These are phyloP conservation scores for Fusarium protoensiforme DNA, from an alignment of 2,329 filamentous ascomycete species.

Conservation along the genomic window DNA sequence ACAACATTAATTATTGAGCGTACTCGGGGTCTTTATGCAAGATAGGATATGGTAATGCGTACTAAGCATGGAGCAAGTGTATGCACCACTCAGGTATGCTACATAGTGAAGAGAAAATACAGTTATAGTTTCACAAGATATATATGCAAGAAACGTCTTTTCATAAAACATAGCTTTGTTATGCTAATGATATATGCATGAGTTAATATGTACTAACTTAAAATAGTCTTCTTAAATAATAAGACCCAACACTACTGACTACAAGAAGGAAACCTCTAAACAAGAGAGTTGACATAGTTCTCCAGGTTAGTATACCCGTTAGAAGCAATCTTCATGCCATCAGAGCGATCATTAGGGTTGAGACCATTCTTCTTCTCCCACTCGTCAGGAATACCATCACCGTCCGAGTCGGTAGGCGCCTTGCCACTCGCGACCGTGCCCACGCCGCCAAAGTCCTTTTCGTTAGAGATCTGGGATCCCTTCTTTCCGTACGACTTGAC, in stretches of 20 bases:
- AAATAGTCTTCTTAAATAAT: neutral
- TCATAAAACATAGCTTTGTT: neutral
- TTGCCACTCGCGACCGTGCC: constrained; percentile 53
- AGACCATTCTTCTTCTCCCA: constrained; percentile 58
- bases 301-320: constrained; percentile 60
- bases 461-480: constrained; percentile 58
- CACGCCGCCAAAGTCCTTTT: constrained; percentile 55
- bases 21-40: neutral
- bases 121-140: neutral
- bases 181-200: neutral
- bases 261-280: constrained; percentile 27
- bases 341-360: constrained; percentile 50
- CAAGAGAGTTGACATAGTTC: constrained; percentile 62
- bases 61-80: neutral
- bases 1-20: neutral
- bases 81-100: neutral
- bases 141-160: neutral
- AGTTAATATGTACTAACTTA: neutral
- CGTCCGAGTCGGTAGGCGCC: constrained; percentile 56
- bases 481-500: constrained; percentile 57
- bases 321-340: constrained; percentile 54
- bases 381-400: constrained; percentile 62
- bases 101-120: neutral
- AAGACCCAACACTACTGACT: neutral
- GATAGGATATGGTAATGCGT: neutral